Percentiles rank a stretch among this genome's conserved stretches.
Evolutionary conservation across 306 rosid species (phyloP).

Genomic region (Potentilla sterilis): DNA sequence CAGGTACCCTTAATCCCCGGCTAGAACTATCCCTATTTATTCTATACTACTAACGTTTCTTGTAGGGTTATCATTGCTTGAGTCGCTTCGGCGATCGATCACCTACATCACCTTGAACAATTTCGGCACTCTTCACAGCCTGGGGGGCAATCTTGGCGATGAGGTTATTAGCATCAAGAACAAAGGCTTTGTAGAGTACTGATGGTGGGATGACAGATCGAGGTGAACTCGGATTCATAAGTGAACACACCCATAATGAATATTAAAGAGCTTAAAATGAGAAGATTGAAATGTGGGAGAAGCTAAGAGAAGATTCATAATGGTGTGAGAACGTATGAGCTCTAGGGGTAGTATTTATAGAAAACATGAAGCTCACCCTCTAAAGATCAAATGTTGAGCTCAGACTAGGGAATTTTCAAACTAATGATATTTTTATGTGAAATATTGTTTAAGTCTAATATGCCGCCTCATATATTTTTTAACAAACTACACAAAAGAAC

Average conservation of each 20-base stretch:
- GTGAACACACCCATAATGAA: conserved; percentile 31
- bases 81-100: too few species aligned
- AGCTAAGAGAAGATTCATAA: background rate
- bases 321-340: background rate
- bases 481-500: too few species aligned
- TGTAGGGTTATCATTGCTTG: too few species aligned
- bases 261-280: background rate
- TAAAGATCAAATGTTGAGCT: background rate
- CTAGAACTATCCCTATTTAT: too few species aligned
- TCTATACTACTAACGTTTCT: too few species aligned
- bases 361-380: background rate
- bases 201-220: conserved; percentile 32
- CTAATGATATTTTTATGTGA: background rate
- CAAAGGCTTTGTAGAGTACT: conserved; percentile 40
- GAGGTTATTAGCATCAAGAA: conserved; percentile 26
- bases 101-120: conserved; percentile 46
- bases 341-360: background rate
- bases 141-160: conserved; percentile 26
- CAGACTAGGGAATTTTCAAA: background rate
- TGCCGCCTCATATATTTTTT: background rate
- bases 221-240: conserved; percentile 21
- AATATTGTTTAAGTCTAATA: background rate
- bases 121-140: conserved; percentile 20
- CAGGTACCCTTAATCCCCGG: too few species aligned
- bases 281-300: background rate